A percentile compares a stretch with the other conserved stretches of the same genome.
Evolutionary conservation across 1,139 yeast species (phyloP).

Genomic region (Pichia sp.): DNA sequence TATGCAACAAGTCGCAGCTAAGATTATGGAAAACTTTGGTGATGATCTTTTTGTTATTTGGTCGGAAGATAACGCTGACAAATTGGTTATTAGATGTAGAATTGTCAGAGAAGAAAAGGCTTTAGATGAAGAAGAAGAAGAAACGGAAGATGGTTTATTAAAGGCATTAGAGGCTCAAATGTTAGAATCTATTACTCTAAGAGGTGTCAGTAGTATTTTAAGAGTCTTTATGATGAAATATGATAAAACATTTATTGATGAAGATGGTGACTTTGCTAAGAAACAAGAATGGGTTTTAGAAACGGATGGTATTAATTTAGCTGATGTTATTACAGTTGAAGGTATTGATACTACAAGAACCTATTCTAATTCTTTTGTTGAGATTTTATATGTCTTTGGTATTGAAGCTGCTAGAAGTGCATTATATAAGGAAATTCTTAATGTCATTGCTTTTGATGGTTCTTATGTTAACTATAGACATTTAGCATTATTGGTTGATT

Average conservation of each 20-base stretch:
- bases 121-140: constrained; percentile 87
- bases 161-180: constrained; percentile 93
- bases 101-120: constrained; percentile 95
- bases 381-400: constrained; percentile 90
- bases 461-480: constrained; percentile 98
- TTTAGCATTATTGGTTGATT: constrained; percentile 94
- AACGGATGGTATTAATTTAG: constrained; percentile 95
- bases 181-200: constrained; percentile 88
- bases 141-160: constrained; percentile 95
- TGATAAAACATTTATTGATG: constrained; percentile 72
- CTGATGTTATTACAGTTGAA: constrained; percentile 91
- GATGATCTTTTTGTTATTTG: constrained; percentile 95
- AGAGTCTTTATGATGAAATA: constrained; percentile 94
- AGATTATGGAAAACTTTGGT: constrained; percentile 87
- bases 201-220: constrained; percentile 93
- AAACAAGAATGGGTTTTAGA: constrained; percentile 97
- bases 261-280: constrained; percentile 78
- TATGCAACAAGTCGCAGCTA: constrained; percentile 97
- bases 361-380: constrained; percentile 94
- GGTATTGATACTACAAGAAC: constrained; percentile 91
- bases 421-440: constrained; percentile 84
- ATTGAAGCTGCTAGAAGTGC: constrained; percentile 98
- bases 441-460: constrained; percentile 99
- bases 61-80: constrained; percentile 99
- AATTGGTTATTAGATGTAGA: constrained; percentile 95